phyloP scores from a whole-genome alignment of 1,284 basidiomycete species.

The Leccinum subspadiceum region DNA sequence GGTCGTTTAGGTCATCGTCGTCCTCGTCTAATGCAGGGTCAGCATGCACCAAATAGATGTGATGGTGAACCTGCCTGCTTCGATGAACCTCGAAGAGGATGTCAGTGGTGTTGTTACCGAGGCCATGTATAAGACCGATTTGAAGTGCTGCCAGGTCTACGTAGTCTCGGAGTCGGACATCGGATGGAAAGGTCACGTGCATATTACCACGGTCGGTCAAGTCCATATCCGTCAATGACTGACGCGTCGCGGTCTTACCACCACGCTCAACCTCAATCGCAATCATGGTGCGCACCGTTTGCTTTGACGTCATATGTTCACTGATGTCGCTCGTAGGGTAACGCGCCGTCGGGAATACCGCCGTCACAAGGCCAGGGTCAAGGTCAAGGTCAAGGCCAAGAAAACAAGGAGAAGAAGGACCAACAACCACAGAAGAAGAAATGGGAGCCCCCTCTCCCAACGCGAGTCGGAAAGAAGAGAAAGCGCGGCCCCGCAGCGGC shows the following conservation, averaged over 20 bases:
- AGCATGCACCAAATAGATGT: background rate
- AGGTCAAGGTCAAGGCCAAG: constrained; percentile 38
- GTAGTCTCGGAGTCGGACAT: no score
- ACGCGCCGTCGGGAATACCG: constrained; percentile 72
- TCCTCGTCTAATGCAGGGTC: constrained; percentile 48
- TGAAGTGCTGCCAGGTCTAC: no score
- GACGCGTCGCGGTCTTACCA: no score
- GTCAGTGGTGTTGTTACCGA: constrained; percentile 27
- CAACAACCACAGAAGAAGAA: constrained; percentile 80
- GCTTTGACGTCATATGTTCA: background rate
- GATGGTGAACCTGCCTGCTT: constrained; percentile 49
- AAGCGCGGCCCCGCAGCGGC: constrained; percentile 88
- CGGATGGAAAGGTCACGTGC: no score
- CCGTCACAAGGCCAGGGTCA: constrained; percentile 38
- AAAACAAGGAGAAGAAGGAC: constrained; percentile 64
- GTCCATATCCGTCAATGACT: constrained; percentile 21
- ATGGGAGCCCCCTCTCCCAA: constrained; percentile 98
- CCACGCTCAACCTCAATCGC: constrained; percentile 6
- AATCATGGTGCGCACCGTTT: constrained; percentile 18
- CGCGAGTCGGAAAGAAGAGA: constrained; percentile 88
- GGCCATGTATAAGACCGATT: no score
- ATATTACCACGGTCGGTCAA: constrained; percentile 17
- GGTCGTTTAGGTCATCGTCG: constrained; percentile 77
- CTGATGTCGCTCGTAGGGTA: constrained; percentile 3
- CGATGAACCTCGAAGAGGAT: constrained; percentile 70